Base-by-base conservation (phyloP, 164 flowering plant genomes). In the Berberis vulgaris region DNA sequence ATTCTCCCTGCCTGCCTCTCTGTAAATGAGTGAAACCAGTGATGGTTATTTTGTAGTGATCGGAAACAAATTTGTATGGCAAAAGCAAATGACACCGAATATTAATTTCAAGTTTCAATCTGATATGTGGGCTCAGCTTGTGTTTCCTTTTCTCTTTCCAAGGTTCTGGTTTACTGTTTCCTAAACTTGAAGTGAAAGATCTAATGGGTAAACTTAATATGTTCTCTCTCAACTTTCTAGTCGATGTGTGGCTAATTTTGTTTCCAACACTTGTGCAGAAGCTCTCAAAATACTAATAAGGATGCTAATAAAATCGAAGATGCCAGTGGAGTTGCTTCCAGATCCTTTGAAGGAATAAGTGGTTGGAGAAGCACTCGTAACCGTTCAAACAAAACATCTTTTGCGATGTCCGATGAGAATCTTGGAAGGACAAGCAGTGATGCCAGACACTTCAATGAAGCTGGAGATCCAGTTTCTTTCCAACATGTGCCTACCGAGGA, bases 291-390 rank as follows among this genome's bases (percentile, higher is more conserved):
- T 43, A 61, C 63, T 54, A 57, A 44, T 45, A 73, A 68, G 43
- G 73, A 71, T 45, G 79, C 61, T 67, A 72, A 13, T 60, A 67
- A 60, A 64, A 63, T 13, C n/a, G 70, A 58, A 41, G 55, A 38
- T 65, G 43, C 5, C 1, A 56, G 42, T 40, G 41, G 59, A 57
- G 45, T n/a, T 26, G 57, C 58, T 13, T 64, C 50, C 43, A 75
- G 57, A 69, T 42, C 49, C 63, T 67, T 59, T 62, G 78, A 82
- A 64, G 81, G 63, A 65, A 50, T 67, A 44, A 77, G 81, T 71
- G 81, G 81, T 60, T 82, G 89, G 88, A 78, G 81, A 79, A 79
- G 76, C 56, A 85, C 86, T 11, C 83, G 64, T 54, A 77, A 71
- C 56, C 80, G 60, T 57, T 65, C 74, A 55, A 76, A 69, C 49